A percentile compares a stretch with the other conserved stretches of the same genome.
Evolutionary conservation across 441 rosid genomes (phyloP).

Genomic region (Corymbia citriodora): DNA sequence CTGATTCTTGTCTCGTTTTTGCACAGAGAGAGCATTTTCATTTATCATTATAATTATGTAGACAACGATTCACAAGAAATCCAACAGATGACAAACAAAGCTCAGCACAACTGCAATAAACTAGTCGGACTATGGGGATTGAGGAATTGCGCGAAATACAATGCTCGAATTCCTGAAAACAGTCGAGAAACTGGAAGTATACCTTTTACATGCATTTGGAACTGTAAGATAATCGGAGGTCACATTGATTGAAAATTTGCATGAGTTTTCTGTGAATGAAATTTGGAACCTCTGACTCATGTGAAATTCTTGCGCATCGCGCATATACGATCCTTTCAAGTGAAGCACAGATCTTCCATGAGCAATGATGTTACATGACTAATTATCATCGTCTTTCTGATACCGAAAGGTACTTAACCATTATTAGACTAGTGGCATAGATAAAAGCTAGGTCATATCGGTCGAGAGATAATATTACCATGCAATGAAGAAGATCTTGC

Average conservation of each 20-base stretch:
- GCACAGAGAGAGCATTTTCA: too few relatives aligned
- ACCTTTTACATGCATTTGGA: not conserved
- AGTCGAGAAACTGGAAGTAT: not conserved
- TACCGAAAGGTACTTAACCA: not conserved
- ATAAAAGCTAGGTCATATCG: not conserved
- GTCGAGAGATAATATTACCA: constrained; percentile 26
- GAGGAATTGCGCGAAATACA: not conserved
- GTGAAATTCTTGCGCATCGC: not conserved
- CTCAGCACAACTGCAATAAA: not conserved
- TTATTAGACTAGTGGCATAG: not conserved
- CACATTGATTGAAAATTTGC: not conserved
- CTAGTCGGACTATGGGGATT: not conserved
- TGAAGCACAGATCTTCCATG: not conserved
- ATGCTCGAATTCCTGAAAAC: not conserved
- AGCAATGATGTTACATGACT: not conserved
- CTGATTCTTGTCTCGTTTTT: not conserved
- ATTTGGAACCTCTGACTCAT: not conserved
- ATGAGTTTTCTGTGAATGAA: not conserved
- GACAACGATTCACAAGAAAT: not conserved
- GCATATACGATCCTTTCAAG: not conserved
- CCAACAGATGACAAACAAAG: not conserved
- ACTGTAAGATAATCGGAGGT: not conserved
- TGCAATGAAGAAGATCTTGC: constrained; percentile 77
- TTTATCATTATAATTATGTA: not conserved
- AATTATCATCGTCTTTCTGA: not conserved